Conservation (phyloP, 805 yeast species). For the Kodamaea neixiangensis region DNA sequence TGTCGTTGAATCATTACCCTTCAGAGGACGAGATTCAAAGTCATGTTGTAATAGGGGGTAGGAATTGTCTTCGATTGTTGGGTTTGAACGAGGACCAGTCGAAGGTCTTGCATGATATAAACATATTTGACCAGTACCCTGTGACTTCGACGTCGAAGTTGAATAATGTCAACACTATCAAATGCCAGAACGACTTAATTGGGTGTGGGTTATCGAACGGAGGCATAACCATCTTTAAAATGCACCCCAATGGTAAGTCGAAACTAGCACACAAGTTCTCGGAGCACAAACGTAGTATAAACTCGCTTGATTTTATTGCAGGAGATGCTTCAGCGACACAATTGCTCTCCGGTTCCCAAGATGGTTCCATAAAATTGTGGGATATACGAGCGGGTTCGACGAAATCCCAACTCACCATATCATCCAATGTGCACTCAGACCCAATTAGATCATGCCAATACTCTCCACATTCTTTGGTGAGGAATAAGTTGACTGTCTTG, state of each 20-base stretch:
- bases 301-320: constrained; percentile 40
- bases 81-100: constrained; percentile 33
- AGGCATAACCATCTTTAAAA: constrained; percentile 31
- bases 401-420: constrained; percentile 51
- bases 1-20: not conserved
- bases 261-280: constrained; percentile 28
- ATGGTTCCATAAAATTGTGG: constrained; percentile 77
- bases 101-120: constrained; percentile 34
- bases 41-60: constrained; percentile 45
- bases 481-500: constrained; percentile 50
- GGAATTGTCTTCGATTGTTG: constrained; percentile 39
- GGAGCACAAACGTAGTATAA: constrained; percentile 45
- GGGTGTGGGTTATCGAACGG: constrained; percentile 46
- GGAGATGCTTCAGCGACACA: constrained; percentile 20
- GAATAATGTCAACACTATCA: constrained; percentile 41
- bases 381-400: constrained; percentile 54
- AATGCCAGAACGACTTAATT: constrained; percentile 31
- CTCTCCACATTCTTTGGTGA: constrained; percentile 49
- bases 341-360: constrained; percentile 66
- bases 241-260: constrained; percentile 35
- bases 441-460: constrained; percentile 61
- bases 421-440: constrained; percentile 62
- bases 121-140: constrained; percentile 28
- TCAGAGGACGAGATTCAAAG: constrained; percentile 20
- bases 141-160: constrained; percentile 21